Percentiles rank a stretch among this genome's conserved stretches.
These are phyloP conservation scores for Suhomyces wounanorum DNA, from an alignment of 1,139 yeast species.

Conservation along the genomic window DNA sequence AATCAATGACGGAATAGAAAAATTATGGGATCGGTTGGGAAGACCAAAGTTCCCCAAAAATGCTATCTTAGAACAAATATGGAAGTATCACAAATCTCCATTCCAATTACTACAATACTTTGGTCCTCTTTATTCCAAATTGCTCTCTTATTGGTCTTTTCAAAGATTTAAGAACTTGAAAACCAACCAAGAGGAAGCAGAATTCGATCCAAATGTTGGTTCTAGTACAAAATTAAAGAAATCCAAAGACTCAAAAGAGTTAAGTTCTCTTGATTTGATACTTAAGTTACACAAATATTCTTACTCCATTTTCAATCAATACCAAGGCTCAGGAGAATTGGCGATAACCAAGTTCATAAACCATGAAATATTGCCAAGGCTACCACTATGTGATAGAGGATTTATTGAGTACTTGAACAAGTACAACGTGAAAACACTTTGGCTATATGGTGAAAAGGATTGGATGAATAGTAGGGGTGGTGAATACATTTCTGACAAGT, in stretches of 20 bases:
- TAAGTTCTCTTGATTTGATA: conserved; percentile 24
- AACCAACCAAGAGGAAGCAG: conserved; percentile 14
- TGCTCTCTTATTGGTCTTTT: conserved; percentile 47
- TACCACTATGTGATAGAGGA: conserved; percentile 48
- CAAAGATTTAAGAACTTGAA: conserved; percentile 39
- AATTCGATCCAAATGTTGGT: not conserved
- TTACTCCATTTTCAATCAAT: conserved; percentile 47
- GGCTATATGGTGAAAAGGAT: conserved; percentile 48
- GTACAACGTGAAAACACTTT: conserved; percentile 28
- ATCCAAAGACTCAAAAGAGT: not conserved
- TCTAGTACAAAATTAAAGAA: not conserved
- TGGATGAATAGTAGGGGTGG: conserved; percentile 52
- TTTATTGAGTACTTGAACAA: conserved; percentile 32
- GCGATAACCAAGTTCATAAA: conserved; percentile 46
- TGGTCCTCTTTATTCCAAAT: conserved; percentile 45
- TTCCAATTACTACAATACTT: conserved; percentile 41
- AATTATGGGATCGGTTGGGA: conserved; percentile 39
- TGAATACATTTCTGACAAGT: conserved; percentile 31
- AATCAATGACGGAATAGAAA: conserved; percentile 23
- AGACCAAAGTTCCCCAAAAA: conserved; percentile 43
- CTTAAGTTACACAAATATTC: conserved; percentile 45
- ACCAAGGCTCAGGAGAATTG: conserved; percentile 47
- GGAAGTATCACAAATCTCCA: conserved; percentile 45
- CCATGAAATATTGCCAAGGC: conserved; percentile 41
- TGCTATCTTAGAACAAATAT: conserved; percentile 33